phyloP scores from a whole-genome alignment of 2,329 filamentous ascomycete species.

The Fusarium poae region DNA sequence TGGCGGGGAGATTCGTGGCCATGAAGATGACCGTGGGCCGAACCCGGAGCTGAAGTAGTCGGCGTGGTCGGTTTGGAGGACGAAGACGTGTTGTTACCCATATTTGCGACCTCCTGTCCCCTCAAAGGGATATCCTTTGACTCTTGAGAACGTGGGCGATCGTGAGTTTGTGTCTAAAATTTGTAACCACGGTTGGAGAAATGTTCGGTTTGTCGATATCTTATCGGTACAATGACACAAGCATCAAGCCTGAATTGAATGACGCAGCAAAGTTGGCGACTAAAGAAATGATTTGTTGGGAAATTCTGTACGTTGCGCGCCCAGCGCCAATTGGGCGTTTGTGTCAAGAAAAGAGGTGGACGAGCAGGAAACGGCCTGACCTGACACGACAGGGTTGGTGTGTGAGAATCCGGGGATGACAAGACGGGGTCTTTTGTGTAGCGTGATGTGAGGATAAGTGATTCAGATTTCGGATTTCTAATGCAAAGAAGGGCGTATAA shows the following conservation, averaged over 20 bases:
- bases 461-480: constrained; percentile 17
- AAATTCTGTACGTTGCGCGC: constrained; percentile 21
- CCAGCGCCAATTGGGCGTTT: constrained; percentile 37
- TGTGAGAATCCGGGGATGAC: constrained; percentile 27
- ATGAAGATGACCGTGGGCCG: constrained; percentile 42
- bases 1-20: constrained; percentile 50
- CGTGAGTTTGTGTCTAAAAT: not conserved
- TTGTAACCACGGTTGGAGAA: not conserved
- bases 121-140: constrained; percentile 10
- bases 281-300: constrained; percentile 6
- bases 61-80: constrained; percentile 55
- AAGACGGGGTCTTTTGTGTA: constrained; percentile 31
- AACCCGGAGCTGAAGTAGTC: constrained; percentile 47
- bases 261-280: not conserved
- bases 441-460: constrained; percentile 22
- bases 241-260: constrained; percentile 30
- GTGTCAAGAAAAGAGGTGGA: constrained; percentile 14
- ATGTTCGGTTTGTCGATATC: constrained; percentile 27
- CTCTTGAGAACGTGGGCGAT: constrained; percentile 9
- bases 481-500: not conserved
- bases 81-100: constrained; percentile 58
- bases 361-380: constrained; percentile 30
- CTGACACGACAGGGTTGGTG: constrained; percentile 35
- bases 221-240: constrained; percentile 34
- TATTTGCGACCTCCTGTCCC: constrained; percentile 41